These are phyloP conservation scores for Conoideocrella luteorostrata DNA, from an alignment of 2,329 filamentous ascomycete species.

Conservation along the genomic window DNA sequence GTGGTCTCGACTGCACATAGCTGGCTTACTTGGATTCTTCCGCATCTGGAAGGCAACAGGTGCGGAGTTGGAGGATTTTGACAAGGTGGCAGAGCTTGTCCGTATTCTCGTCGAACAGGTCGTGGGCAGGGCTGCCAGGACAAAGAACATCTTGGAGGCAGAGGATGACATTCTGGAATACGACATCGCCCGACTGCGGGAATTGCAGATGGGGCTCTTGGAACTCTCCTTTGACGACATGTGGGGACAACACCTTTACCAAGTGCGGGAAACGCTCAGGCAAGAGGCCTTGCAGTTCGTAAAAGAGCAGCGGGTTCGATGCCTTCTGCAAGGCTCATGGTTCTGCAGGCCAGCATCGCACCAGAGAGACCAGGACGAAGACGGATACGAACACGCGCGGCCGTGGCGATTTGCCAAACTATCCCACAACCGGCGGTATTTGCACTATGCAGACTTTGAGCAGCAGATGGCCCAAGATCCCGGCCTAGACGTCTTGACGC, in stretches of 20 bases:
- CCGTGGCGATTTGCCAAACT: constrained; percentile 80
- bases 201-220: constrained; percentile 88
- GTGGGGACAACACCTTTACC: constrained; percentile 84
- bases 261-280: constrained; percentile 86
- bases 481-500: constrained; percentile 62
- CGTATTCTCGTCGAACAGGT: constrained; percentile 87
- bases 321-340: constrained; percentile 83
- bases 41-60: constrained; percentile 87
- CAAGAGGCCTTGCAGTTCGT: constrained; percentile 92
- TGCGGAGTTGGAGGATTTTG: constrained; percentile 79
- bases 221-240: constrained; percentile 89
- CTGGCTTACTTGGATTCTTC: constrained; percentile 80
- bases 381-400: constrained; percentile 36
- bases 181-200: constrained; percentile 69
- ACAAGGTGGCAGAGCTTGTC: constrained; percentile 86
- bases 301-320: constrained; percentile 91
- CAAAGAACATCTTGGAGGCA: constrained; percentile 77
- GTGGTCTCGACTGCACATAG: constrained; percentile 86
- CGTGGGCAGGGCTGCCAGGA: constrained; percentile 73
- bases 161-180: constrained; percentile 85
- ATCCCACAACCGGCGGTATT: constrained; percentile 81
- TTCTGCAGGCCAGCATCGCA: constrained; percentile 53
- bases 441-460: constrained; percentile 86
- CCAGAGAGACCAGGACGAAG: constrained; percentile 23
- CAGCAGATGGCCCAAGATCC: constrained; percentile 59